Conservation (phyloP, 148 eudicot species). For the Fagopyrum esculentum region DNA sequence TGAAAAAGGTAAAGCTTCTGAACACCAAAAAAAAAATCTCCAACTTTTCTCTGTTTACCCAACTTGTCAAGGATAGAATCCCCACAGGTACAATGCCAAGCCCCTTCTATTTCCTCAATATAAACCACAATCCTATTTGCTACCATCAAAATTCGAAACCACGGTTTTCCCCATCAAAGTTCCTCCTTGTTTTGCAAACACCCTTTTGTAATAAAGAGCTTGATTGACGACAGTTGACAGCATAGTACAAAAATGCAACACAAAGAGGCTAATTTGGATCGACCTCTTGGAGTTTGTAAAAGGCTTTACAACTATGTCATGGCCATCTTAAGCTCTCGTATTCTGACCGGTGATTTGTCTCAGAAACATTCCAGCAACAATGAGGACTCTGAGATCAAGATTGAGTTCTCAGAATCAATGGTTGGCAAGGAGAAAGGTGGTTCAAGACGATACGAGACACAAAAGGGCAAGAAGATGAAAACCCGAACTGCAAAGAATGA, state of each 20-base stretch:
- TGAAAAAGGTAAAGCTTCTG: conserved; percentile 4
- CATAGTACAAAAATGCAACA: neutral
- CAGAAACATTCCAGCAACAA: neutral
- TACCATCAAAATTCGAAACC: neutral
- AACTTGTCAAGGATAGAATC: conserved; percentile 7
- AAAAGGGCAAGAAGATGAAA: neutral
- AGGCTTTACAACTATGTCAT: neutral
- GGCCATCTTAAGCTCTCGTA: neutral
- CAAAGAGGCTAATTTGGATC: neutral
- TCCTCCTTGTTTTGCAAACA: neutral
- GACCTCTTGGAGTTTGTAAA: neutral
- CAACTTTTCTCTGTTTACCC: neutral
- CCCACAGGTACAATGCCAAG: neutral
- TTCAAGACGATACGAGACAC: neutral
- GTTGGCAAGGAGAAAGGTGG: neutral
- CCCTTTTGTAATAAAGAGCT: neutral
- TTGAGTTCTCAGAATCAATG: neutral
- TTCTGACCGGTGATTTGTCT: neutral
- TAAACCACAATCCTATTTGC: neutral
- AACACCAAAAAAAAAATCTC: neutral
- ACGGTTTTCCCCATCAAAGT: neutral
- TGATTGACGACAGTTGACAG: neutral
- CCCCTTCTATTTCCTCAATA: neutral
- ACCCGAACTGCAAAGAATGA: neutral
- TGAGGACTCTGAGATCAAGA: conserved; percentile 7